Conservation (phyloP, 1,284 basidiomycete genomes). For the Trametes pubescens region DNA sequence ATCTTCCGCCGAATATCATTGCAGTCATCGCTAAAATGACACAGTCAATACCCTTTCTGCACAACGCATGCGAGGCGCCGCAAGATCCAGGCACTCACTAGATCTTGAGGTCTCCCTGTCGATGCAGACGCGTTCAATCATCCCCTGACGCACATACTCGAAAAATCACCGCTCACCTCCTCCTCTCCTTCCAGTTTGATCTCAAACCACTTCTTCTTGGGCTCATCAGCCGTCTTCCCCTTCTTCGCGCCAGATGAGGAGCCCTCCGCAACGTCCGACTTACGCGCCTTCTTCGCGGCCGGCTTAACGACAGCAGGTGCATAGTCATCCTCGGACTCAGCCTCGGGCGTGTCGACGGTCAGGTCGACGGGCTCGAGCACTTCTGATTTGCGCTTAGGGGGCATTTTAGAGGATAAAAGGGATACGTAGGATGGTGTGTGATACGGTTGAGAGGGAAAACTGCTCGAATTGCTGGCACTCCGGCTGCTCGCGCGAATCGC, state of each 20-base stretch:
- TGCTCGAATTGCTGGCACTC: not conserved
- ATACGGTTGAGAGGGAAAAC: too few species aligned
- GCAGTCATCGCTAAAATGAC: slow-evolving; percentile 51
- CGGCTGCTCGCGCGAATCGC: not conserved
- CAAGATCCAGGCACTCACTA: slow-evolving; percentile 37
- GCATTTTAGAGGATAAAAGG: slow-evolving; percentile 22
- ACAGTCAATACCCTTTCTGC: not conserved
- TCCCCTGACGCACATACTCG: not conserved
- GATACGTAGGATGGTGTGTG: not conserved
- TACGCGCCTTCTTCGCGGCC: slow-evolving; percentile 62
- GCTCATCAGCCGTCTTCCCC: slow-evolving; percentile 34
- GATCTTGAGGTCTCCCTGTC: slow-evolving; percentile 41
- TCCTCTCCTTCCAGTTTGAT: slow-evolving; percentile 46
- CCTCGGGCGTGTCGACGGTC: slow-evolving; percentile 10
- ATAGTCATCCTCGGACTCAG: slow-evolving; percentile 14
- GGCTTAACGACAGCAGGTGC: slow-evolving; percentile 12
- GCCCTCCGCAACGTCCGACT: slow-evolving; percentile 47
- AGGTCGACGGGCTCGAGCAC: slow-evolving; percentile 30
- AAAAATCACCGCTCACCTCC: slow-evolving; percentile 30
- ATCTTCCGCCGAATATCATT: slow-evolving; percentile 59
- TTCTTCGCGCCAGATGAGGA: slow-evolving; percentile 35
- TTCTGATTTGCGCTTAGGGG: slow-evolving; percentile 43
- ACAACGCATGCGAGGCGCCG: not conserved
- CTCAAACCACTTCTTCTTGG: slow-evolving; percentile 39
- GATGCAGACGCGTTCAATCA: not conserved